Conservation (phyloP, 2,329 filamentous ascomycete species). For the Aspergillus oerlinghausenensis region DNA sequence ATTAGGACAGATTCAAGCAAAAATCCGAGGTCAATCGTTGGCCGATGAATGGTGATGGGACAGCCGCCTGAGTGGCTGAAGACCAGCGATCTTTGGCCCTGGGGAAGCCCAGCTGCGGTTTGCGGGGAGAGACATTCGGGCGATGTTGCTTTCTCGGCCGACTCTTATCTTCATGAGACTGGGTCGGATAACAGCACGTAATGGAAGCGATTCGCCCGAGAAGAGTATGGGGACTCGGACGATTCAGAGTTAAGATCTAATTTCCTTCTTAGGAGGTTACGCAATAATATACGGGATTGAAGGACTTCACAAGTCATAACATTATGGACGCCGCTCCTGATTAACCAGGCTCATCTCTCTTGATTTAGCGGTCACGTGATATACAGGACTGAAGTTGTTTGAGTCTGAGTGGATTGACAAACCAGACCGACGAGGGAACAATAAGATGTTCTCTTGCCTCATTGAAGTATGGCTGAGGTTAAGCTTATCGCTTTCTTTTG, state of each 20-base stretch:
- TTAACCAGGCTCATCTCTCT: too few relatives aligned
- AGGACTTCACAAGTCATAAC: too few relatives aligned
- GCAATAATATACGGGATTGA: too few relatives aligned
- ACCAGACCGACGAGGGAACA: neutral
- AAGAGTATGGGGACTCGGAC: neutral
- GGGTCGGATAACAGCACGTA: neutral
- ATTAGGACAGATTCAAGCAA: slow-evolving; percentile 5
- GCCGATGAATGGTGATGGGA: neutral
- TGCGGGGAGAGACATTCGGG: neutral
- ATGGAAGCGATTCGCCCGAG: neutral
- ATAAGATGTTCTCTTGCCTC: neutral
- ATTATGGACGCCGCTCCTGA: neutral
- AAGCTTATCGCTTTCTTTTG: neutral
- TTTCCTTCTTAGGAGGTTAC: too few relatives aligned
- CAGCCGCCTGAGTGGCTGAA: neutral
- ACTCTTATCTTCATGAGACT: neutral
- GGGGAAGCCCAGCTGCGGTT: neutral
- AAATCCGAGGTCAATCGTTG: slow-evolving; percentile 9
- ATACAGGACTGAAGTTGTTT: neutral
- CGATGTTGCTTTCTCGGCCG: neutral
- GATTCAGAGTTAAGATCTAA: too few relatives aligned
- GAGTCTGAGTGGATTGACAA: neutral
- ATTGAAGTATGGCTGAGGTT: neutral
- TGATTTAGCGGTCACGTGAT: neutral
- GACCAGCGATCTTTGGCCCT: neutral